These are phyloP conservation scores for Lentinula aciculospora DNA, from an alignment of 768 basidiomycete genomes.

Conservation along the genomic window DNA sequence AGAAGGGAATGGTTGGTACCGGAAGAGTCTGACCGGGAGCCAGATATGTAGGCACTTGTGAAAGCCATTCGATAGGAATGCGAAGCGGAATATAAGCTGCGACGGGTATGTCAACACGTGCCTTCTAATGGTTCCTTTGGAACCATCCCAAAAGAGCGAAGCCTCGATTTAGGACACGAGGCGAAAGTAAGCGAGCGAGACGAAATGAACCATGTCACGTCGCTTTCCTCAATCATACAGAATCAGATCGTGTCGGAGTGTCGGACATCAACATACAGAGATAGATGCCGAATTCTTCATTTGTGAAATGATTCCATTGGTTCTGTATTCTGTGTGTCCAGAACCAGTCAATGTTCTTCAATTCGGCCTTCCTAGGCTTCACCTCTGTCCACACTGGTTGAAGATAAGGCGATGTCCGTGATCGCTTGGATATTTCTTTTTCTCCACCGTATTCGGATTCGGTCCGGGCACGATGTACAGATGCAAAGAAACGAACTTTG, in stretches of 20 bases:
- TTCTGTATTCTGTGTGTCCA: not conserved
- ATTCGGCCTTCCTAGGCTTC: not conserved
- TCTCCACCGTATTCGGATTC: not conserved
- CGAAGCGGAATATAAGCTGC: constrained; percentile 18
- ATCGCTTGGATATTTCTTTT: not conserved
- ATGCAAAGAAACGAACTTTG: not conserved
- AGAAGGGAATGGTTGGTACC: constrained; percentile 21
- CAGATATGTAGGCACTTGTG: constrained; percentile 18
- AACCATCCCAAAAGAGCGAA: constrained; percentile 2
- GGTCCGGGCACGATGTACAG: not conserved
- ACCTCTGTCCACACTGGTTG: not conserved
- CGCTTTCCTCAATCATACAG: not conserved
- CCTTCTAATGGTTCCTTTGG: constrained; percentile 2
- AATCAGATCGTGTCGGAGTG: not conserved
- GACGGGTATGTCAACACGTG: constrained; percentile 12
- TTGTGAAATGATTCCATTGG: not conserved
- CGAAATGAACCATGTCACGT: constrained; percentile 8
- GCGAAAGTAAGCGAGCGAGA: constrained; percentile 7
- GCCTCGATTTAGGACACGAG: constrained; percentile 5
- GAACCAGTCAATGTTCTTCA: not conserved
- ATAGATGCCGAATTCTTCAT: constrained; percentile 5
- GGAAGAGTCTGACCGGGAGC: constrained; percentile 15
- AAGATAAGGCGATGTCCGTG: constrained; percentile 5
- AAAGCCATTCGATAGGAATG: constrained; percentile 16
- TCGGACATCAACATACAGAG: not conserved